Evolutionary conservation across 345 rosid species (phyloP), one percentile per base, ranked within the genome.

Genomic region (rapeseed (Brassica napus)): DNA sequence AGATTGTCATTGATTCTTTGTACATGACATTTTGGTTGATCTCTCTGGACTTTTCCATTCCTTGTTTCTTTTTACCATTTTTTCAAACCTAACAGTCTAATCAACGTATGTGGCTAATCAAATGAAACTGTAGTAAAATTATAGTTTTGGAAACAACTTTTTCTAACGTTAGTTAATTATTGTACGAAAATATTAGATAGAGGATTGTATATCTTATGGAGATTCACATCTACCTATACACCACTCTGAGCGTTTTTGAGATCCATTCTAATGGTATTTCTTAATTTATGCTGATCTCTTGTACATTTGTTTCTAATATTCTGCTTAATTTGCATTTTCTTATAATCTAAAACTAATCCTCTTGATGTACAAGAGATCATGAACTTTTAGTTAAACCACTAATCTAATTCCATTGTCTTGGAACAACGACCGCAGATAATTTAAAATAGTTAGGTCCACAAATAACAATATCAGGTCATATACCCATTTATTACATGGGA

Each of bases 1-100:
- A 52, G 71, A 52, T 28, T 80, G 83, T 80, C 83, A 74, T 15
- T 74, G 52, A 18, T 63, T 74, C 58, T 80, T 63, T 32, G 26
- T 69, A 80, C 83, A 79, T 54, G 26, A 62, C 63, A 61, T 49
- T 68, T 68, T 68, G 65, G 82, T 11, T 60, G 23, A 21, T 65
- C 16, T 42, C 15, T 72, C 24, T 66, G 0, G 63, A 58, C 52
- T 68, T 32, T 68, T 60, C 18, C 57, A 4, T 52, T 34, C 2
- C 31, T n/a, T 67, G 5, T 44, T 59, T 32, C 3, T 21, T 11
- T 55, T 35, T 4, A 67, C 23, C 8, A 8, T 28, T 28, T 76
- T 12, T 61, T 64, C 34, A 58, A 58, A 65, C 47, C 39, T 35
- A 23, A 67, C 60, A 79, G 74, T 79, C 69, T 61, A 66, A 59